These are phyloP conservation scores for Jackrogersella minutella DNA, from an alignment of 495 filamentous ascomycete genomes.

Conservation along the genomic window DNA sequence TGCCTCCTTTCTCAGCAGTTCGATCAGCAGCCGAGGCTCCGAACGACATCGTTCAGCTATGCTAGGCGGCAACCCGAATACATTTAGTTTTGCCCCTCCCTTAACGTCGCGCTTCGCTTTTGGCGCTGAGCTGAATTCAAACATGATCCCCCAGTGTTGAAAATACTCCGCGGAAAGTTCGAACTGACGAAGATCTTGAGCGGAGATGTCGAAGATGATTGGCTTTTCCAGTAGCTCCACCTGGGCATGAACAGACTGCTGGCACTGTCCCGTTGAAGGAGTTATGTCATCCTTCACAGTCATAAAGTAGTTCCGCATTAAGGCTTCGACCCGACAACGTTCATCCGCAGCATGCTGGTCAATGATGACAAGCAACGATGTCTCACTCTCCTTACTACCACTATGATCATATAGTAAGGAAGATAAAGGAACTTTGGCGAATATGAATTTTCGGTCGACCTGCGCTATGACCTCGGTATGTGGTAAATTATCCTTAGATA, in stretches of 20 bases:
- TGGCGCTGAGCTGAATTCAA: slow-evolving; percentile 46
- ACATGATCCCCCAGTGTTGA: slow-evolving; percentile 74
- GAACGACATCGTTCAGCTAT: slow-evolving; percentile 79
- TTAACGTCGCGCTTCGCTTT: background rate
- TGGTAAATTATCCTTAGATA: slow-evolving; percentile 72
- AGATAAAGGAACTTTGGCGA: slow-evolving; percentile 63
- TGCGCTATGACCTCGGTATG: slow-evolving; percentile 76
- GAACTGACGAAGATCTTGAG: slow-evolving; percentile 66
- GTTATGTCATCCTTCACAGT: background rate
- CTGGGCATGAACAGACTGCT: slow-evolving; percentile 14
- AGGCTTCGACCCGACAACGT: slow-evolving; percentile 77
- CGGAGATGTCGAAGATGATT: slow-evolving; percentile 67
- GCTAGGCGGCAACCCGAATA: slow-evolving; percentile 68
- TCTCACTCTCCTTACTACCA: background rate
- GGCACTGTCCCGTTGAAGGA: slow-evolving; percentile 13
- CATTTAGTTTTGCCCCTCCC: slow-evolving; percentile 47
- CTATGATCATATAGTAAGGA: slow-evolving; percentile 2
- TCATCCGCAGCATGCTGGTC: slow-evolving; percentile 98
- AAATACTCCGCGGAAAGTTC: slow-evolving; percentile 63
- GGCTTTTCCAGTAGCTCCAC: slow-evolving; percentile 56
- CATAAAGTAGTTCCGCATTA: slow-evolving; percentile 59
- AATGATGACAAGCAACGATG: slow-evolving; percentile 71
- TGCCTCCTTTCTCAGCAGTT: slow-evolving; percentile 76
- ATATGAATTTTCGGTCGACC: slow-evolving; percentile 89
- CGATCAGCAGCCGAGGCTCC: slow-evolving; percentile 72